phyloP scores from a whole-genome alignment of 1,284 basidiomycete genomes.

The Pseudozyma sp. region DNA sequence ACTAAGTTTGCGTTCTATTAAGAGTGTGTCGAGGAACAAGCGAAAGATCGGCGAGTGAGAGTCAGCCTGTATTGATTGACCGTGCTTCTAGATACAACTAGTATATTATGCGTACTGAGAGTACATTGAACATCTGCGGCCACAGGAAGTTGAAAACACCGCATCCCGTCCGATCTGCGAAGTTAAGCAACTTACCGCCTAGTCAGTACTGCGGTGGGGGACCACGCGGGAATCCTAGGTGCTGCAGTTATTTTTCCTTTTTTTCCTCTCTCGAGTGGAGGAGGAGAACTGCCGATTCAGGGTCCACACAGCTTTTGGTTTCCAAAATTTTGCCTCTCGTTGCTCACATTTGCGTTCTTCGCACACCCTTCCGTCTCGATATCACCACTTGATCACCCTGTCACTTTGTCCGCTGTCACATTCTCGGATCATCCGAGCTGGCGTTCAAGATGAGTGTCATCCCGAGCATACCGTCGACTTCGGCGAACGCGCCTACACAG shows the following conservation, averaged over 20 bases:
- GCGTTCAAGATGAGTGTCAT: slow-evolving; percentile 6
- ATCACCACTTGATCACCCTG: not conserved
- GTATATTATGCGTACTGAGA: no score
- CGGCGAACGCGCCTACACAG: slow-evolving; percentile 1
- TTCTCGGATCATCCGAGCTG: not conserved
- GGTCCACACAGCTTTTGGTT: not conserved
- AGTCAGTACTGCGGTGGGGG: slow-evolving; percentile 87
- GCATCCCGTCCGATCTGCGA: slow-evolving; percentile 84
- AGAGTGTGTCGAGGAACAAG: no score
- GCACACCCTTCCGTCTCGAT: not conserved
- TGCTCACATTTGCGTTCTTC: not conserved
- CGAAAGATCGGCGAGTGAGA: no score
- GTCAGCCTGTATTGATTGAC: no score
- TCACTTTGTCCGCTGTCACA: not conserved
- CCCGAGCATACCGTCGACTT: not conserved
- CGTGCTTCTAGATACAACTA: no score
- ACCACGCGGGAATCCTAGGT: slow-evolving; percentile 84
- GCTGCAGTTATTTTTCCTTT: slow-evolving; percentile 75
- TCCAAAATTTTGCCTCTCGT: slow-evolving; percentile 17
- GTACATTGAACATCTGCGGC: slow-evolving; percentile 75
- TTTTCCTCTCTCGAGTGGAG: slow-evolving; percentile 1
- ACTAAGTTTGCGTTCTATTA: no score
- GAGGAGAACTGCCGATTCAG: not conserved
- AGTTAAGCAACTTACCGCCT: slow-evolving; percentile 82
- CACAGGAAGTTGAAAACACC: slow-evolving; percentile 83